phyloP scores from a whole-genome alignment of 768 basidiomycete species.

The Pholiota microspora region DNA sequence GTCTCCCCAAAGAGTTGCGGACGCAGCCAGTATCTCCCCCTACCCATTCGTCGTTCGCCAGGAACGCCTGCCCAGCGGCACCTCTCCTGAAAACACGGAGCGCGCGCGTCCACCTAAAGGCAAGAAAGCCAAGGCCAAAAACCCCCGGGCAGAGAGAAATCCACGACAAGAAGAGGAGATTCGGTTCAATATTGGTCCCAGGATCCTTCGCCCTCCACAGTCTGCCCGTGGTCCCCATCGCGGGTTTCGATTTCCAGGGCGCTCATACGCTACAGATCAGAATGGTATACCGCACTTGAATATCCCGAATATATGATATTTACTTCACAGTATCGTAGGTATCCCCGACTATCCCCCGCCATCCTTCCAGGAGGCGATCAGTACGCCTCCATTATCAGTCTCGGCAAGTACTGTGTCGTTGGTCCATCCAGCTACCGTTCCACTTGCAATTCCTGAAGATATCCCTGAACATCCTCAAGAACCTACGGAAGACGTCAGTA shows the following conservation, averaged over 20 bases:
- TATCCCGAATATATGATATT: neutral
- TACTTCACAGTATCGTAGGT: conserved; percentile 23
- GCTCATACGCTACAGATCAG: conserved; percentile 27
- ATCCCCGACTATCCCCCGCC: conserved; percentile 73
- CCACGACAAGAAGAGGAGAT: conserved; percentile 40
- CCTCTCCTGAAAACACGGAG: conserved; percentile 47
- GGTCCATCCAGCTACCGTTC: conserved; percentile 20
- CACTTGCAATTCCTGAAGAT: conserved; percentile 21
- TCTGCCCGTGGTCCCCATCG: conserved; percentile 21
- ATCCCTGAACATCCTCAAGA: conserved; percentile 9
- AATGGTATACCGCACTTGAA: conserved; percentile 17
- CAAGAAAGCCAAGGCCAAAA: conserved; percentile 35
- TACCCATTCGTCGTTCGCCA: conserved; percentile 58
- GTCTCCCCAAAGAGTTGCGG: conserved; percentile 44
- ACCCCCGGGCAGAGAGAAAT: conserved; percentile 37
- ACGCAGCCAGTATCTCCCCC: conserved; percentile 52
- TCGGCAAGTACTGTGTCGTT: conserved; percentile 40
- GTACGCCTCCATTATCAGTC: conserved; percentile 38
- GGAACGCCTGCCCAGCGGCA: conserved; percentile 35
- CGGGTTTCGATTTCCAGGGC: conserved; percentile 20
- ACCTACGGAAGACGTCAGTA: neutral
- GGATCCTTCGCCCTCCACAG: conserved; percentile 24
- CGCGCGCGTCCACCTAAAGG: conserved; percentile 43
- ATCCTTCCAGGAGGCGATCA: conserved; percentile 69
- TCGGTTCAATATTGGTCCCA: conserved; percentile 43